Evolutionary conservation across 352 stramenopile genomes (phyloP).

Genomic region (Pythium rishiriense): DNA sequence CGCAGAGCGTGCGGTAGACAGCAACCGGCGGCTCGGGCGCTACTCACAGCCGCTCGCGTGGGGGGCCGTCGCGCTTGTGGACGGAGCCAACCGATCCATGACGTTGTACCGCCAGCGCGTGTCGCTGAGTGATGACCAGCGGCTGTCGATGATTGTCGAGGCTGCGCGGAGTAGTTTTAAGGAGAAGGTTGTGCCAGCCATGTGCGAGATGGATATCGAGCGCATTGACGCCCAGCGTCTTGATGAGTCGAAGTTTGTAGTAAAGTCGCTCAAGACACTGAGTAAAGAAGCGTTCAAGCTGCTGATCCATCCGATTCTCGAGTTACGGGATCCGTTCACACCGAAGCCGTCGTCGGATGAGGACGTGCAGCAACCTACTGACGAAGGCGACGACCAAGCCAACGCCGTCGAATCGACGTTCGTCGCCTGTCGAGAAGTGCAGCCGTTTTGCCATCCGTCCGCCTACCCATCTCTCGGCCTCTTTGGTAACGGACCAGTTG

Average conservation of each 20-base stretch:
- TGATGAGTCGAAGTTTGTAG: conserved; percentile 40
- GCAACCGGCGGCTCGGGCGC: conserved; percentile 41
- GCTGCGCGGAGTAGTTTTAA: conserved; percentile 53
- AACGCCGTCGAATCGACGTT: background rate
- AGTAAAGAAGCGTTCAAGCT: conserved; percentile 21
- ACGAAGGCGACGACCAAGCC: background rate
- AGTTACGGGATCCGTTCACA: conserved; percentile 25
- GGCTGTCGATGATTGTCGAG: conserved; percentile 54
- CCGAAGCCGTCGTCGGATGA: background rate
- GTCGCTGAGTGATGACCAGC: conserved; percentile 60
- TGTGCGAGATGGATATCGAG: conserved; percentile 65
- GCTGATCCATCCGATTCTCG: conserved; percentile 10
- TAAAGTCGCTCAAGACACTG: conserved; percentile 23
- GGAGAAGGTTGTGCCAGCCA: conserved; percentile 51
- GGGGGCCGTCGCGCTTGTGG: conserved; percentile 48
- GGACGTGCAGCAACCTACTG: background rate
- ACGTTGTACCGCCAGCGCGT: conserved; percentile 61
- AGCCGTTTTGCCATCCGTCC: conserved; percentile 56
- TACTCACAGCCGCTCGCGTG: conserved; percentile 65
- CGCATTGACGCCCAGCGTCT: conserved; percentile 44
- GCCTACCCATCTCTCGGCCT: conserved; percentile 39
- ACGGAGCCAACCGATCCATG: conserved; percentile 50
- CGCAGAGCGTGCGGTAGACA: conserved; percentile 49
- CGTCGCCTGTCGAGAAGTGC: conserved; percentile 40
- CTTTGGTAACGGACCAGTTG: conserved; percentile 51